phyloP scores from a whole-genome alignment of 1,284 basidiomycete species.

The Peniophora sp. region DNA sequence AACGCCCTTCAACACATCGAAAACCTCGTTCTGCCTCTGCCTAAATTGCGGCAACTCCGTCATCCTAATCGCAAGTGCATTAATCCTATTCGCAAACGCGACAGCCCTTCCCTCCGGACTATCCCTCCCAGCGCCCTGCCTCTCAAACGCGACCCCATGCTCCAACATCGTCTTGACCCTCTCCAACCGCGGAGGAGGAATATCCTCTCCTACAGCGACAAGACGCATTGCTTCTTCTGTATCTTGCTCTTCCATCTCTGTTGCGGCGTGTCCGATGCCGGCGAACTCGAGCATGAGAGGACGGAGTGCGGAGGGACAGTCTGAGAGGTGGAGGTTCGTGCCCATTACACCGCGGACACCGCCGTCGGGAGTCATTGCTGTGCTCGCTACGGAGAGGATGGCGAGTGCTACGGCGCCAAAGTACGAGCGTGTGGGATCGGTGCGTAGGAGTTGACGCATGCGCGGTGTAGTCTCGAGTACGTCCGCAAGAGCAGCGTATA shows the following conservation, averaged over 20 bases:
- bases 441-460: slow-evolving; percentile 45
- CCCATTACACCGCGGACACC: slow-evolving; percentile 53
- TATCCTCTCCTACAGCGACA: slow-evolving; percentile 33
- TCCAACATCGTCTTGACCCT: slow-evolving; percentile 52
- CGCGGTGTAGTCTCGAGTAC: slow-evolving; percentile 46
- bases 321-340: slow-evolving; percentile 35
- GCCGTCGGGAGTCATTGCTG: slow-evolving; percentile 37
- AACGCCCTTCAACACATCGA: slow-evolving; percentile 52
- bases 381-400: slow-evolving; percentile 56
- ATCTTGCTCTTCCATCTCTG: slow-evolving; percentile 51
- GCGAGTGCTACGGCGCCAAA: slow-evolving; percentile 69
- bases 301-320: slow-evolving; percentile 51
- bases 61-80: slow-evolving; percentile 61
- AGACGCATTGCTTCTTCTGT: slow-evolving; percentile 41
- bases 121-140: slow-evolving; percentile 24
- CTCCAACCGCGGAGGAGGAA: slow-evolving; percentile 50
- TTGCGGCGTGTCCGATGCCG: slow-evolving; percentile 43
- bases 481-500: slow-evolving; percentile 71
- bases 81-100: slow-evolving; percentile 66
- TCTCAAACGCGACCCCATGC: slow-evolving; percentile 19
- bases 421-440: slow-evolving; percentile 64
- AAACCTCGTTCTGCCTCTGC: slow-evolving; percentile 64
- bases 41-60: slow-evolving; percentile 61
- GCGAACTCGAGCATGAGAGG: slow-evolving; percentile 65
- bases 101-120: slow-evolving; percentile 57